A percentile compares a stretch with the other conserved stretches of the same genome.
phyloP scores from a whole-genome alignment of 164 flowering plant genomes.

The Stephania japonica region DNA sequence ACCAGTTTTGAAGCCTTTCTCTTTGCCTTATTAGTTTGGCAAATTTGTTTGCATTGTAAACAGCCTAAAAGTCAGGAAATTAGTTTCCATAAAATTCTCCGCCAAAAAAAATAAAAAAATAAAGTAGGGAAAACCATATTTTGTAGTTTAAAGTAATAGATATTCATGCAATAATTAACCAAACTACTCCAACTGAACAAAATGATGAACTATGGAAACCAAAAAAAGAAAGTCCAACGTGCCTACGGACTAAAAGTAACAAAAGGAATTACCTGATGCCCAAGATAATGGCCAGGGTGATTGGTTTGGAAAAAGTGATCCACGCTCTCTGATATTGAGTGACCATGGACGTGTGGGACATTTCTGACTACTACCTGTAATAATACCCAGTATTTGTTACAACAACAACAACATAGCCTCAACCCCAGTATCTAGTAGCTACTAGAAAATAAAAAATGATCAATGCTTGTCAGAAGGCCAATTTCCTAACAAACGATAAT shows the following conservation, averaged over 20 bases:
- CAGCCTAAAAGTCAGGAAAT: constrained; percentile 44
- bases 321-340: constrained; percentile 65
- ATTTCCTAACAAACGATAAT: too few relatives aligned
- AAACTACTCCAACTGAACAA: not conserved
- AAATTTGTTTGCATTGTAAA: constrained; percentile 87
- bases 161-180: not conserved
- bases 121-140: not conserved
- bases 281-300: constrained; percentile 72
- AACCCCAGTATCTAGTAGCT: not conserved
- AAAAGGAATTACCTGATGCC: constrained; percentile 65
- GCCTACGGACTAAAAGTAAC: not conserved
- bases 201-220: not conserved
- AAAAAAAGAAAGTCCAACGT: not conserved
- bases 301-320: constrained; percentile 78
- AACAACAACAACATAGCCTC: too few relatives aligned
- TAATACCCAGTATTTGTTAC: not conserved
- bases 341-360: constrained; percentile 67
- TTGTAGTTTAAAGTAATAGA: not conserved
- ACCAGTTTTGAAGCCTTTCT: constrained; percentile 71
- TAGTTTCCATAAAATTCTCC: not conserved
- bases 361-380: constrained; percentile 82
- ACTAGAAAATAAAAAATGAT: not conserved
- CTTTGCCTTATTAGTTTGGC: constrained; percentile 61
- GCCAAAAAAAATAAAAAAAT: not conserved
- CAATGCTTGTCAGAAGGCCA: too few relatives aligned